Conservation (phyloP, 768 basidiomycete species). For the Phanerochaete sordida region DNA sequence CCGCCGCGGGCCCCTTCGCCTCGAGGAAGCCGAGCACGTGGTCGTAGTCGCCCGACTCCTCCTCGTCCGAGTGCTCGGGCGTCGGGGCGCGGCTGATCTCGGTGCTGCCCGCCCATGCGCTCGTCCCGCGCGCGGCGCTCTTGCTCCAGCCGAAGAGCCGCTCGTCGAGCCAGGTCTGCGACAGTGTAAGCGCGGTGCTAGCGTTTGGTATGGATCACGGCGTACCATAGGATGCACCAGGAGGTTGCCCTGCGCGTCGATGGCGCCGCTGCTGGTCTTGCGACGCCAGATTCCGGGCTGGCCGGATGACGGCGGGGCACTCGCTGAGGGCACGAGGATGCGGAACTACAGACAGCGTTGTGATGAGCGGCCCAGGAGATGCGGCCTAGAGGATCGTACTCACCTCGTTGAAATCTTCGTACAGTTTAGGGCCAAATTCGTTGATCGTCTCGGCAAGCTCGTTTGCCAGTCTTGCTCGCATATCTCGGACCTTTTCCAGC, state of each 20-base stretch:
- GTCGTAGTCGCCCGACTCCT: conserved; percentile 78
- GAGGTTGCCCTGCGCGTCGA: conserved; percentile 82
- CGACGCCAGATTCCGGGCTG: conserved; percentile 74
- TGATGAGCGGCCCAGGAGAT: not conserved
- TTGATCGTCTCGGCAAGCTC: conserved; percentile 83
- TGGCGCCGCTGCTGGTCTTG: conserved; percentile 76
- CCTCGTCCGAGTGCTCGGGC: conserved; percentile 73
- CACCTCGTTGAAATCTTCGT: conserved; percentile 84
- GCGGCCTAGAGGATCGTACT: conserved; percentile 14
- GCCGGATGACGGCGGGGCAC: conserved; percentile 76
- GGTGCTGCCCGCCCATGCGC: conserved; percentile 76
- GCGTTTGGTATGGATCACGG: conserved; percentile 23
- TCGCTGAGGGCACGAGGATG: conserved; percentile 80
- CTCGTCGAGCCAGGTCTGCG: conserved; percentile 85
- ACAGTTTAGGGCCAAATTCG: conserved; percentile 84
- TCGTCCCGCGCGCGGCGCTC: conserved; percentile 74
- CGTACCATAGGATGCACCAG: conserved; percentile 84
- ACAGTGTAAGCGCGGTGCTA: conserved; percentile 18
- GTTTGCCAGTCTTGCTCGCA: conserved; percentile 72
- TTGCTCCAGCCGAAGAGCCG: conserved; percentile 86
- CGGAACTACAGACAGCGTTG: conserved; percentile 54
- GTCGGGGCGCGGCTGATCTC: conserved; percentile 63
- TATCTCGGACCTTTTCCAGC: conserved; percentile 70
- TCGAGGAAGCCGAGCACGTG: conserved; percentile 71
- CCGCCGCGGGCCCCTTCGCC: conserved; percentile 39